Base-by-base conservation (phyloP, 2,329 filamentous ascomycete genomes). In the Nigrospora oryzae region DNA sequence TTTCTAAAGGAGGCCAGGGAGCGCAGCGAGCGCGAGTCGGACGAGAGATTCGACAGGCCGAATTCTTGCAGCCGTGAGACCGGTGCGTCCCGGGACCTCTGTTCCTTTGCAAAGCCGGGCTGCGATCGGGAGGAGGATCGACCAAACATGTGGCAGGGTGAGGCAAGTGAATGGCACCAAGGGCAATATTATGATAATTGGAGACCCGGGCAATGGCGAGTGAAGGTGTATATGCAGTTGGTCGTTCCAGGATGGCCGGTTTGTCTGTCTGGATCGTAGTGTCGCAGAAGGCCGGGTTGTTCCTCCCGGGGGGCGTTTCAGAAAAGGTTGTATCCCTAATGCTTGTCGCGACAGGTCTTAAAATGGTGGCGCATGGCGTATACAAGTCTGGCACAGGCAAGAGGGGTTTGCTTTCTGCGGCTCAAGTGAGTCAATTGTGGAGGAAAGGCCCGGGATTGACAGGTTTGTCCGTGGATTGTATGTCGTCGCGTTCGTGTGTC, bases 121-220 rank as follows among this genome's bases (percentile, higher is more conserved):
- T 53, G 47, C 35, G 23, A 28, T 55, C 63, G 68, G 49, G 60
- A 59, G 50, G 64, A 64, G 47, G 66, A 70, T 63, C 66, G 65
- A 64, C 62, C 63, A 56, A 71, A 71, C 68, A 71, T 71, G 62
- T 66, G 66, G 56, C 48, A 46, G 50, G 28, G 14, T 11, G 11
- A 39, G n/a, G 31, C 23, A 23, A 38, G 36, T 40, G 42, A 38
- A 40, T 28, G 30, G 13, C 30, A 36, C 28, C 16, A 39, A 36
- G 35, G 36, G 39, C 38, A 47, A 44, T 41, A 41, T 41, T 31
- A 30, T 37, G 33, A 35, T 17, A 35, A 28, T 28, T 5, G 11
- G 23, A 32, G 34, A 36, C 19, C 28, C 15, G 38, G 31, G 35
- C 31, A 36, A 30, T 11, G n/a, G 19, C 14, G 38, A 17, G 45